Evolutionary conservation across 345 rosid species (phyloP).

Genomic region (Clarkia xantiana): DNA sequence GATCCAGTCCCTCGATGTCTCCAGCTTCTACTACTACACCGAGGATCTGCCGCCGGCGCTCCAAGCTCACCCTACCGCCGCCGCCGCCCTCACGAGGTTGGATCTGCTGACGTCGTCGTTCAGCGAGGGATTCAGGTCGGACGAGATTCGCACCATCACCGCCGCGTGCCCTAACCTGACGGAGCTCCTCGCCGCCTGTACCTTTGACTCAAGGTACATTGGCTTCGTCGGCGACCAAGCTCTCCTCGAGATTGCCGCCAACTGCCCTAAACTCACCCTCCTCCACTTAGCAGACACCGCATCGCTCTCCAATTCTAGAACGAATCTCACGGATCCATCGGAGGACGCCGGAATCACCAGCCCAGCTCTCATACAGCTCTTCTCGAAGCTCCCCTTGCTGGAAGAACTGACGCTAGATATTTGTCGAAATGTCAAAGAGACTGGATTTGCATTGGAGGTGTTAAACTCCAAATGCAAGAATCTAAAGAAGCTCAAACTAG

Average conservation of each 20-base stretch:
- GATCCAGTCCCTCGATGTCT: constrained; percentile 43
- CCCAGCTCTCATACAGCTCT: constrained; percentile 30
- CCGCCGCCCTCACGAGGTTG: constrained; percentile 30
- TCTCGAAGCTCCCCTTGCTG: constrained; percentile 32
- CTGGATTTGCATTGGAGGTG: constrained; percentile 39
- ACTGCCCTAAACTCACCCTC: constrained; percentile 44
- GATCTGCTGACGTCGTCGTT: constrained; percentile 59
- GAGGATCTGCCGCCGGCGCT: constrained; percentile 83
- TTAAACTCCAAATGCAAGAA: constrained; percentile 40
- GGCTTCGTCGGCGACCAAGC: constrained; percentile 73
- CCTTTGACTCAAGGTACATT: constrained; percentile 58
- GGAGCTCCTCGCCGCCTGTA: constrained; percentile 47
- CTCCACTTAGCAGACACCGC: constrained; percentile 56
- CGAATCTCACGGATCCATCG: constrained; percentile 19
- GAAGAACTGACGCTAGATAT: constrained; percentile 60
- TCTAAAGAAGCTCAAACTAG: constrained; percentile 40
- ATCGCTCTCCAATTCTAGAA: constrained; percentile 28
- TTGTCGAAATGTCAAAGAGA: constrained; percentile 51
- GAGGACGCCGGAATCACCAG: constrained; percentile 51
- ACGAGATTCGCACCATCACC: constrained; percentile 46
- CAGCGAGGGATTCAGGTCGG: constrained; percentile 61
- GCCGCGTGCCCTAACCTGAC: constrained; percentile 46
- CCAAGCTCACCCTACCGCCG: constrained; percentile 24
- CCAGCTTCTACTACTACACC: constrained; percentile 76
- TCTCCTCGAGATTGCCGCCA: constrained; percentile 36